Percentiles rank a stretch among this genome's conserved stretches.
Conservation (phyloP, 179 eudicot species). For the Sideroxylon spinosum region DNA sequence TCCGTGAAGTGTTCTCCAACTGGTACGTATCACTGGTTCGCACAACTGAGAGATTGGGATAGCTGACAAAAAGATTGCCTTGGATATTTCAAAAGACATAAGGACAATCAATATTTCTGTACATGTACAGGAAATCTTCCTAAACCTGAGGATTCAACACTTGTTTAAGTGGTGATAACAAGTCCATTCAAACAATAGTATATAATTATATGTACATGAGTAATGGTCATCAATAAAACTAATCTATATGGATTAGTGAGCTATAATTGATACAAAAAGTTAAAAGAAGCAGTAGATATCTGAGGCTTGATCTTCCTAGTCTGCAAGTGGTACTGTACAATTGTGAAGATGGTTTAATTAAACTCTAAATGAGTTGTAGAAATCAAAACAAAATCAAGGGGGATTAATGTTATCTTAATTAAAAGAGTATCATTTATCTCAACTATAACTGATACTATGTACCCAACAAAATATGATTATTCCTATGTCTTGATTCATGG, state of each 20-base stretch:
- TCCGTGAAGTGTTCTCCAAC: no score
- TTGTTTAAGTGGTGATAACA: constrained; percentile 9
- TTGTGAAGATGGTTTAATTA: background rate
- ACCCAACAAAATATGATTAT: no score
- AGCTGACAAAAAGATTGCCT: background rate
- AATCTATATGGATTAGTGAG: background rate
- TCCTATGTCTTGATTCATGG: no score
- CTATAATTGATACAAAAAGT: background rate
- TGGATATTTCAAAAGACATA: background rate
- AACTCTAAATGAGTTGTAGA: constrained; percentile 7
- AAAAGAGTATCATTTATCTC: no score
- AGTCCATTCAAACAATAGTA: background rate
- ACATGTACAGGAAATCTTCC: background rate
- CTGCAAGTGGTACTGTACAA: background rate
- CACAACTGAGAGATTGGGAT: background rate
- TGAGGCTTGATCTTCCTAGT: background rate
- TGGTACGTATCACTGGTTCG: background rate
- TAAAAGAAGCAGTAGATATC: background rate
- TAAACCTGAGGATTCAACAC: constrained; percentile 2
- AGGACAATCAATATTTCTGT: background rate
- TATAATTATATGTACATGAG: background rate
- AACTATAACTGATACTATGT: no score
- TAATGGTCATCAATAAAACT: no score
- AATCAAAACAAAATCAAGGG: background rate
- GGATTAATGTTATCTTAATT: no score